Evolutionary conservation across 2,329 filamentous ascomycete genomes (phyloP).

Genomic region (Anisogramma anomala): DNA sequence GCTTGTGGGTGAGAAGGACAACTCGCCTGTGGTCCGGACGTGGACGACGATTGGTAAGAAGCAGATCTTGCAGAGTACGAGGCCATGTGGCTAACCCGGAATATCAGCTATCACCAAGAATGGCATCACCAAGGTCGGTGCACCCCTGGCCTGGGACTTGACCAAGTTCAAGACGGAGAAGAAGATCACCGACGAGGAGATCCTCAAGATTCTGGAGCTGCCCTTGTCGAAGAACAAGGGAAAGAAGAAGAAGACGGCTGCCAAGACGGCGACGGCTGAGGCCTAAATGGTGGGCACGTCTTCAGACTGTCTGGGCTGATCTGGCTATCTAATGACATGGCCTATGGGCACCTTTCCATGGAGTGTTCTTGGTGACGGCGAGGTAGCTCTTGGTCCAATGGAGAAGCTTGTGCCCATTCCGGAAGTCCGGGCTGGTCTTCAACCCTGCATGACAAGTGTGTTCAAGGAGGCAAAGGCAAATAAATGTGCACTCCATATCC

Average conservation of each 20-base stretch:
- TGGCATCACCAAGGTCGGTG: slow-evolving; percentile 75
- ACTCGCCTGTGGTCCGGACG: slow-evolving; percentile 69
- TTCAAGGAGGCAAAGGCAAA: too few species aligned
- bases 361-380: too few species aligned
- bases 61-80: slow-evolving; percentile 12
- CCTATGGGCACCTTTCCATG: too few species aligned
- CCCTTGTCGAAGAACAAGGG: slow-evolving; percentile 78
- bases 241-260: slow-evolving; percentile 69
- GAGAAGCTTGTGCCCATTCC: too few species aligned
- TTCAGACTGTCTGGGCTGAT: not conserved
- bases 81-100: slow-evolving; percentile 18
- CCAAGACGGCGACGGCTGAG: slow-evolving; percentile 40
- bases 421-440: too few species aligned
- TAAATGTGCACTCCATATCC: too few species aligned
- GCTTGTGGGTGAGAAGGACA: slow-evolving; percentile 87
- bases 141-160: slow-evolving; percentile 63
- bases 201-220: slow-evolving; percentile 87
- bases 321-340: too few species aligned
- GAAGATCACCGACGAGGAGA: slow-evolving; percentile 93
- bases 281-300: slow-evolving; percentile 4
- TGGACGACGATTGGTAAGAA: slow-evolving; percentile 83
- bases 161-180: slow-evolving; percentile 86
- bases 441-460: too few species aligned
- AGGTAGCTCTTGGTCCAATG: too few species aligned
- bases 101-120: slow-evolving; percentile 87